Evolutionary conservation across 441 rosid species (phyloP), one percentile per base, ranked within the genome.

Genomic region (Viola pubescens): DNA sequence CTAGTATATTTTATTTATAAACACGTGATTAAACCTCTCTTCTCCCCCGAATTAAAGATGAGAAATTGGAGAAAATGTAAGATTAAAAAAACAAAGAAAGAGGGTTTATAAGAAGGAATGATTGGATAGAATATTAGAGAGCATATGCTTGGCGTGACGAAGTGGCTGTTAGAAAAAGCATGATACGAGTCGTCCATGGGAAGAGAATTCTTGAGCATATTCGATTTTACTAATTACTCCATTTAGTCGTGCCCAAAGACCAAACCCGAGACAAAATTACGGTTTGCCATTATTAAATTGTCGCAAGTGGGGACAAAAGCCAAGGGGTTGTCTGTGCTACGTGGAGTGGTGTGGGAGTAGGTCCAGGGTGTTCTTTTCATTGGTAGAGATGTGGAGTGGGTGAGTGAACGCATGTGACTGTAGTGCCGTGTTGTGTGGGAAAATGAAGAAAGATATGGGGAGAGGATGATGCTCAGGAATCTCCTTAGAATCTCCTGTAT

Each of bases 91-190:
- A 45, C 9, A 9, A 9, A 16, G 19, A 16, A 16, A 16, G 19
- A 16, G 13, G 9, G 42, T 65, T 50, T 57, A 44, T 19, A 48
- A 38, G 10, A 38, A 39, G 40, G 39, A 52, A 52, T 5, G 19
- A 10, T 1, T n/a, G 19, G 53, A n/a, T 34, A 63, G 89, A 79
- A 84, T 84, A 79, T 84, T 58, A 58, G 54, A 54, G 62, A 70
- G 89, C 76, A 84, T 81, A 84, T 81, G 85, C 87, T 72, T 81
- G 75, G 83, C 80, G 80, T 84, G 86, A 73, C 62, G 75, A 77
- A 74, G 78, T 65, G 75, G 74, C 48, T 38, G 71, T 73, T 62
- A 56, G 69, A 43, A 73, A 77, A 67, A 59, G 65, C 7, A 64
- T 39, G 34, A 49, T n/a, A 52, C 12, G 75, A 60, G 77, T 68